Conservation (phyloP, 495 filamentous ascomycete species). For the Penicillium angulare region DNA sequence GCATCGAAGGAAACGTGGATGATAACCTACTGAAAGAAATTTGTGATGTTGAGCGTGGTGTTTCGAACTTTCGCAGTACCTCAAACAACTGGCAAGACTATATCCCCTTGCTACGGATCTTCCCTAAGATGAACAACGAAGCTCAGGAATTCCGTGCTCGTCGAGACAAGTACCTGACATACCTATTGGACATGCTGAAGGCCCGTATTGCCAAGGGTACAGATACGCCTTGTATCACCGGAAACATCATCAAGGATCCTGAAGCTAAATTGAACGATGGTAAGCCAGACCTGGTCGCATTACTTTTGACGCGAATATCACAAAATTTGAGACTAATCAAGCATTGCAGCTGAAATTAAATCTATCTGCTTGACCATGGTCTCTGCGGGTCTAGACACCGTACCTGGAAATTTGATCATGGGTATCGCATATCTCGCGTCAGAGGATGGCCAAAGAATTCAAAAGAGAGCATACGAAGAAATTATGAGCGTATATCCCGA, state of each 20-base stretch:
- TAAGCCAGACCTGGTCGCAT: conserved; percentile 21
- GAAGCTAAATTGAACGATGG: conserved; percentile 61
- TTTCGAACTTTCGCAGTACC: conserved; percentile 63
- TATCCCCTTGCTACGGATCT: conserved; percentile 59
- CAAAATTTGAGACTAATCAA: not conserved
- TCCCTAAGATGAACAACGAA: conserved; percentile 52
- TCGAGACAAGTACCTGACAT: conserved; percentile 57
- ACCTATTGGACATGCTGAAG: conserved; percentile 59
- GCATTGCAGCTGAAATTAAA: conserved; percentile 58
- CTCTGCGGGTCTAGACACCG: conserved; percentile 67
- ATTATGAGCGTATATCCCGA: conserved; percentile 65
- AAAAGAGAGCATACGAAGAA: conserved; percentile 59
- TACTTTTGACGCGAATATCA: not conserved
- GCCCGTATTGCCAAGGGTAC: conserved; percentile 58
- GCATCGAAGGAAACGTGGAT: conserved; percentile 58
- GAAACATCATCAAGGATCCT: conserved; percentile 65
- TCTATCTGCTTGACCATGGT: conserved; percentile 77
- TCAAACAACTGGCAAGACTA: conserved; percentile 74
- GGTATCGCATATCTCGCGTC: conserved; percentile 68
- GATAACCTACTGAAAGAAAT: conserved; percentile 61
- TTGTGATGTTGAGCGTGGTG: conserved; percentile 58
- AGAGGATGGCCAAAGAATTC: conserved; percentile 59
- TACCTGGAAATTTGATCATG: conserved; percentile 69
- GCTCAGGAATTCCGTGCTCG: conserved; percentile 53
- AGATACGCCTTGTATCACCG: conserved; percentile 69